Conservation (phyloP, 2,329 filamentous ascomycete genomes). For the Diaporthe sp. region DNA sequence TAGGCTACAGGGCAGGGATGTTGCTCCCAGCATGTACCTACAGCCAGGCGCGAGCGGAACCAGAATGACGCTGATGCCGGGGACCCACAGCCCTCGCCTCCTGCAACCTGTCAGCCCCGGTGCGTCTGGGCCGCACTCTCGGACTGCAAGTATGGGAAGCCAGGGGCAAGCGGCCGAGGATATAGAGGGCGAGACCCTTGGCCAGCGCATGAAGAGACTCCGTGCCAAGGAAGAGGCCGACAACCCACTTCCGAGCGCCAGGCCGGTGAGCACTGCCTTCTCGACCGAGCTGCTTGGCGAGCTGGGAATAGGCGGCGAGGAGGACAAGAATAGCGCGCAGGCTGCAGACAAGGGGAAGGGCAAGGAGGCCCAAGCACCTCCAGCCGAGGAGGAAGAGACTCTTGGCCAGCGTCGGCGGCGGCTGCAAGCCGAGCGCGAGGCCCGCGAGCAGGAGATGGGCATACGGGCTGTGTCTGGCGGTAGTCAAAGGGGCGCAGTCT, state of each 20-base stretch:
- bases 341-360: constrained; percentile 46
- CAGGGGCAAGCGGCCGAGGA: constrained; percentile 60
- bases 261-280: constrained; percentile 76
- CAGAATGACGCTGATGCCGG: constrained; percentile 36
- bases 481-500: constrained; percentile 48
- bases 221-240: constrained; percentile 67
- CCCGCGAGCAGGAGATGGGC: constrained; percentile 69
- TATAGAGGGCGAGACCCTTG: constrained; percentile 76
- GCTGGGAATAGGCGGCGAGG: constrained; percentile 67
- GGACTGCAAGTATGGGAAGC: constrained; percentile 43
- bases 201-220: constrained; percentile 75
- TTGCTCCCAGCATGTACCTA: constrained; percentile 50
- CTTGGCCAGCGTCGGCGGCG: constrained; percentile 82
- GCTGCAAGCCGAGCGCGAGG: constrained; percentile 78
- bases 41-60: constrained; percentile 38
- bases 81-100: constrained; percentile 42
- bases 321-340: constrained; percentile 47
- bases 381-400: constrained; percentile 77
- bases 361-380: constrained; percentile 47
- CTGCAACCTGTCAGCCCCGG: constrained; percentile 37
- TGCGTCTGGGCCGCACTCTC: constrained; percentile 34
- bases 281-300: constrained; percentile 78
- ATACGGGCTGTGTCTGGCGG: constrained; percentile 48
- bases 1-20: constrained; percentile 76
- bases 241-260: constrained; percentile 63